Evolutionary conservation across 2,329 filamentous ascomycete species (phyloP).

Genomic region (Teratosphaeria pseudoeucalypti): DNA sequence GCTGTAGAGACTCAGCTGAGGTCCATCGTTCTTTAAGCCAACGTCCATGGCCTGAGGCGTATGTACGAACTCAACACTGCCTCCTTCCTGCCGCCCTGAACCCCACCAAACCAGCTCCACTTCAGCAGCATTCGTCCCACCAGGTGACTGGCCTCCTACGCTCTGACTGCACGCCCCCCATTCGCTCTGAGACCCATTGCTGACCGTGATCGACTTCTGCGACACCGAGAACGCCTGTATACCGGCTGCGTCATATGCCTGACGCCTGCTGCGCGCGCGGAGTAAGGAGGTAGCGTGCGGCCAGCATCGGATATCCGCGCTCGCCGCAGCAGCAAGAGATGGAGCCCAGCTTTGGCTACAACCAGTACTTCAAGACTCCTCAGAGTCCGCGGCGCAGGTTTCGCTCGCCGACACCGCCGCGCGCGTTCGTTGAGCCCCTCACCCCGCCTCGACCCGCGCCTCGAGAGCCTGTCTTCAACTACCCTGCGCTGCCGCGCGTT

Average conservation of each 20-base stretch:
- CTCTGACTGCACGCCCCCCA: not conserved
- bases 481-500: constrained; percentile 18
- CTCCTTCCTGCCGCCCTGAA: not conserved
- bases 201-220: not conserved
- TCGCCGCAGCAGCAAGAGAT: not conserved
- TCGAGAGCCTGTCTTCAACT: constrained; percentile 25
- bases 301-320: not conserved
- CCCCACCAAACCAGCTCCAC: not conserved
- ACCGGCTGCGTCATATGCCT: not conserved
- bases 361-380: constrained; percentile 22
- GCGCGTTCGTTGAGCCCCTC: constrained; percentile 24
- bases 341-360: constrained; percentile 5
- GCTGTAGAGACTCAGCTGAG: not conserved
- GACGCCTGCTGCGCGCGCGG: not conserved
- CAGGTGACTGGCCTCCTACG: not conserved
- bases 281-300: not conserved
- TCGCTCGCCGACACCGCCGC: constrained; percentile 25
- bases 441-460: constrained; percentile 21
- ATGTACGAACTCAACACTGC: not conserved
- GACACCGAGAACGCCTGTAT: not conserved
- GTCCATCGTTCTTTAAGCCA: not conserved
- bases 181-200: not conserved
- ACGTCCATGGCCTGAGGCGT: not conserved
- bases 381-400: constrained; percentile 6
- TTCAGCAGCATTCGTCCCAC: not conserved